Base-by-base conservation (phyloP, 1,284 basidiomycete species). In the Rhodotorula mucilaginosa region DNA sequence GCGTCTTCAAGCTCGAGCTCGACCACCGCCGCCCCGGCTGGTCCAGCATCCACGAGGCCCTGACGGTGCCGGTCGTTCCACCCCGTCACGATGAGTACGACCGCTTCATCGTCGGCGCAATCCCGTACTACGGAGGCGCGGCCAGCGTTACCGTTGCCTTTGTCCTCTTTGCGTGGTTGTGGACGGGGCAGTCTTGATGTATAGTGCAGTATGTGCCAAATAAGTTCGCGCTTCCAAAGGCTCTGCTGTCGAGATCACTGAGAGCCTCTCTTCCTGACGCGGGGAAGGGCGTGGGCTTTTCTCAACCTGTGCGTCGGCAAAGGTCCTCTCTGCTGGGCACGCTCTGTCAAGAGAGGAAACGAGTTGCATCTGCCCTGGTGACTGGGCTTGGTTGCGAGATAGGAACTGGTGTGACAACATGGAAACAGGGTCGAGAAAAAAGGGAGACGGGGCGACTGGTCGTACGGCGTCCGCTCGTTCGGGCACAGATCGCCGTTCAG, bases 1-100 rank as follows among this genome's bases (percentile, higher is more conserved):
- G 97, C 58, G 97, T 99, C 19, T 99, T 97, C 87, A 97, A 97
- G 80, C 95, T 99, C 80, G 85, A 92, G 39, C 83, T 97, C 58
- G 87, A 95, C 81, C 89, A 93, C 83, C 92, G 91, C 80, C 88
- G 96, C 67, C 88, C 88, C 79, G 95, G 95, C 86, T 88, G 87
- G 84, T 86, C 88, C 26, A 89, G 87, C 81, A 83, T 98, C 58
- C 86, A 88, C 66, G 86, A 88, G 4, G 89, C 88, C 13, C 90
- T 88, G 26, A 91, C 93, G 7, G 58, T 76, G 2, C 88, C 93
- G 19, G 89, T 99, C 63, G 90, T 97, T 2, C 97, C 96, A 1
- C 91, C 93, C 47, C 86, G 93, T 70, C 96, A 98, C 82, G 93
- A 99, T 82, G 90, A 91, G 71, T 95, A 97, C 81, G 92, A 93